Evolutionary conservation across 352 stramenopile genomes (phyloP).

Genomic region (Phytophthora fragariaefolia): DNA sequence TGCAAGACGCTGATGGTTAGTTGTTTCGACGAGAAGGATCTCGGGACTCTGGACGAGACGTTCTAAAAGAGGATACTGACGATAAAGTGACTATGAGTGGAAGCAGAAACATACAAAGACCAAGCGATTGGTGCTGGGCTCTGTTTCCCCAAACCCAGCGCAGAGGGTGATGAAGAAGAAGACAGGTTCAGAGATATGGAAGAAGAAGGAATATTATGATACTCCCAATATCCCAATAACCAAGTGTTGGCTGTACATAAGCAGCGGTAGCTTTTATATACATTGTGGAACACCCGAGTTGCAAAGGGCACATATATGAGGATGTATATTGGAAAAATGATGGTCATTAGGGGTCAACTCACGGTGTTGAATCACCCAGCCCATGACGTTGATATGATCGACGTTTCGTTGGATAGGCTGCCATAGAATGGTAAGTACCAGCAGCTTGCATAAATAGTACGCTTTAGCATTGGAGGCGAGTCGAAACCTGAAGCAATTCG

Average conservation of each 20-base stretch:
- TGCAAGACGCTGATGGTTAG: too few relatives aligned
- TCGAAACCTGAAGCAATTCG: neutral
- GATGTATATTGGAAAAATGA: neutral
- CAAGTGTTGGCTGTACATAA: neutral
- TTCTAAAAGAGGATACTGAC: constrained; percentile 1
- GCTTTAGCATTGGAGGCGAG: neutral
- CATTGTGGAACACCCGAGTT: neutral
- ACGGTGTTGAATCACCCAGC: neutral
- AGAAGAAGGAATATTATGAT: neutral
- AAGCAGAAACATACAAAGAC: neutral
- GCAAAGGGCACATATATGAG: neutral
- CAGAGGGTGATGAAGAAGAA: neutral
- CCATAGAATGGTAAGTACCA: neutral
- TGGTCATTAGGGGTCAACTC: neutral
- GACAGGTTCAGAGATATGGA: neutral
- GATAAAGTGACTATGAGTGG: neutral
- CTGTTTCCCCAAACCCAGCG: neutral
- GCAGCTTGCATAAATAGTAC: neutral
- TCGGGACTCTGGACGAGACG: neutral
- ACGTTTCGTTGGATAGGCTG: neutral
- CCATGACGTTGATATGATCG: neutral
- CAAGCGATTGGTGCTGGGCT: neutral
- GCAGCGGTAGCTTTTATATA: neutral
- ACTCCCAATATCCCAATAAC: neutral
- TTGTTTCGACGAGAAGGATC: neutral